phyloP scores from a whole-genome alignment of 495 filamentous ascomycete species.

The Evansstolkia leycettana region DNA sequence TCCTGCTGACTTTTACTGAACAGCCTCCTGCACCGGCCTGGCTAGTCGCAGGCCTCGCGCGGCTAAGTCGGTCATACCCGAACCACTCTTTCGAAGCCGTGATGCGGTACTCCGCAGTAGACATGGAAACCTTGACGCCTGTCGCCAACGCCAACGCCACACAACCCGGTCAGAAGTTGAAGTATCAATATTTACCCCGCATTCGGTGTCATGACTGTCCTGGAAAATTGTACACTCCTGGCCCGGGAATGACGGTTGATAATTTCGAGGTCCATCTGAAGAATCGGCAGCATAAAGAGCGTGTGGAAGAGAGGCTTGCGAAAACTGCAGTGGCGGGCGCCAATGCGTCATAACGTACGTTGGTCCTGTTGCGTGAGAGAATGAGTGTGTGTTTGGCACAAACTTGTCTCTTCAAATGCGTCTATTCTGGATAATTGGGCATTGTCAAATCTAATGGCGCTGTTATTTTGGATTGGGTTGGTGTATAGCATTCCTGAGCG shows the following conservation, averaged over 20 bases:
- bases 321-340: conserved; percentile 5
- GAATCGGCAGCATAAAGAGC: conserved; percentile 64
- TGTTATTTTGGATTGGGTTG: too few species aligned
- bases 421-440: too few species aligned
- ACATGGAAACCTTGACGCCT: conserved; percentile 48
- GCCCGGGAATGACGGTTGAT: conserved; percentile 68
- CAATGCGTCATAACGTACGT: too few species aligned
- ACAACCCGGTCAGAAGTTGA: conserved; percentile 37
- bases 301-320: conserved; percentile 46
- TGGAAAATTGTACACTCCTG: conserved; percentile 83
- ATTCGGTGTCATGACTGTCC: conserved; percentile 88
- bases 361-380: too few species aligned
- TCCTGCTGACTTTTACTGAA: conserved; percentile 6
- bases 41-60: conserved; percentile 54
- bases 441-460: too few species aligned
- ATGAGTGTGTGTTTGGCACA: too few species aligned
- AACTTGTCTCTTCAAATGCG: too few species aligned
- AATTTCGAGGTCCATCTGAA: conserved; percentile 87
- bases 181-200: conserved; percentile 68
- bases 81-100: conserved; percentile 70
- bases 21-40: conserved; percentile 72
- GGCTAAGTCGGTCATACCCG: conserved; percentile 52
- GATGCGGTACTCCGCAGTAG: conserved; percentile 76
- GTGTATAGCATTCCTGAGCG: too few species aligned
- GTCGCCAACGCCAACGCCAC: conserved; percentile 36